Evolutionary conservation across 1,139 yeast genomes (phyloP), one percentile per base, ranked within the genome.

Genomic region (Pichiaceae sp.): DNA sequence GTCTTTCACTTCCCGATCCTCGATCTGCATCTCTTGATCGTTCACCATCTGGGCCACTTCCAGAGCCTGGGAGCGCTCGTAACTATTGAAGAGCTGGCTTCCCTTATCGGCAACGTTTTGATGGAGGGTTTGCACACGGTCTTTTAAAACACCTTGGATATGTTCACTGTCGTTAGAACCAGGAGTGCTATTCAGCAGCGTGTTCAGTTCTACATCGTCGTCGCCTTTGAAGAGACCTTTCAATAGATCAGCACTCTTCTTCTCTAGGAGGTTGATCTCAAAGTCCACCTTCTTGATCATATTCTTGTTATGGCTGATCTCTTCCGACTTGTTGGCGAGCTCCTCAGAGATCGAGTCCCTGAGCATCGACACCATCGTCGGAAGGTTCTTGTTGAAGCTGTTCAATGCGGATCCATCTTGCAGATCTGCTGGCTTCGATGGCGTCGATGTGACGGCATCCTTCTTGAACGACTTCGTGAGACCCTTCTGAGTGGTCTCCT

Each of bases 351-450:
- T 27, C 11, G 24, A 20, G 11, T 26, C 35, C 8, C 62, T 46
- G 70, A 70, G 1, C 70, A 60, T 33, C 60, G 64, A 8, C 4
- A 33, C 14, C 24, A 70, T 61, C 4, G 65, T 60, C 5, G 52
- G 48, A n/a, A 52, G 29, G 3, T 35, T 31, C 12, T 44, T 43
- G 21, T 45, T 9, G 5, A 30, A 18, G 15, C 6, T 16, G 11
- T 18, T 12, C n/a, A 30, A 12, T 11, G 12, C 15, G 11, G 24
- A 21, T 7, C 24, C 11, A 7, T 21, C 11, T 21, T 7, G 24
- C 5, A 16, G 24, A 7, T 5, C 14, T 5, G 9, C 5, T 27
- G 9, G 34, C 23, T 34, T 36, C 4, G 35, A 18, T 7, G 45
- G 40, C 3, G 43, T 42, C 3, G 43, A 38, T 6, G 38, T 35